Percentiles rank a stretch among this genome's conserved stretches.
phyloP scores from a whole-genome alignment of 225 moss, liverwort and hornwort genomes.

The Straminergon stramineum region DNA sequence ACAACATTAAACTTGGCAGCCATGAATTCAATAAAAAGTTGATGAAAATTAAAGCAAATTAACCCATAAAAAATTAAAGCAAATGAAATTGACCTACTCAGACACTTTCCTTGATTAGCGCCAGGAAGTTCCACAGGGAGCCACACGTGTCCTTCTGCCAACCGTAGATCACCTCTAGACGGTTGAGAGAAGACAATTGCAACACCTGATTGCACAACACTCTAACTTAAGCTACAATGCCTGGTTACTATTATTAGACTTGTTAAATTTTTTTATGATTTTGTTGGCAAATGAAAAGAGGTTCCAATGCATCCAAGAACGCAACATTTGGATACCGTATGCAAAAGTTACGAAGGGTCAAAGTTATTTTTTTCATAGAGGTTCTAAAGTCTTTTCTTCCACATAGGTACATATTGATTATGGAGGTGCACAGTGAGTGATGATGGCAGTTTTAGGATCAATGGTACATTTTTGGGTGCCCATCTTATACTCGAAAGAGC shows the following conservation, averaged over 20 bases:
- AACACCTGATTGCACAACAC: background rate
- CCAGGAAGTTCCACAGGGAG: background rate
- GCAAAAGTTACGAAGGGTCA: background rate
- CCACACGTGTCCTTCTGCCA: background rate
- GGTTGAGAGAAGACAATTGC: background rate
- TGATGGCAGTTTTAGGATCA: background rate
- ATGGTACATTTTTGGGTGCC: fast-evolving
- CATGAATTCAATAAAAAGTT: background rate
- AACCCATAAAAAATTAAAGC: background rate
- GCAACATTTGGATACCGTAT: fast-evolving
- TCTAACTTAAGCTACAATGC: too few relatives aligned
- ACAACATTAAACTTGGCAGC: background rate
- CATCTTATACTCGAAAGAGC: fast-evolving
- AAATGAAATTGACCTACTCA: background rate
- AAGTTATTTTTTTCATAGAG: background rate
- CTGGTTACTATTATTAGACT: background rate
- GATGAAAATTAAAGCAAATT: background rate
- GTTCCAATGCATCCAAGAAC: fast-evolving
- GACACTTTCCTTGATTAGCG: background rate
- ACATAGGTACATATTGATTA: too few relatives aligned
- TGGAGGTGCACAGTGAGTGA: fast-evolving
- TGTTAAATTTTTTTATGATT: too few relatives aligned
- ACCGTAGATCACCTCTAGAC: background rate
- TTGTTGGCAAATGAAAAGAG: background rate
- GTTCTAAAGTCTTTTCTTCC: background rate